A percentile compares a stretch with the other conserved stretches of the same genome.
phyloP scores from a whole-genome alignment of 2,329 filamentous ascomycete species.

The Zymoseptoria tritici region DNA sequence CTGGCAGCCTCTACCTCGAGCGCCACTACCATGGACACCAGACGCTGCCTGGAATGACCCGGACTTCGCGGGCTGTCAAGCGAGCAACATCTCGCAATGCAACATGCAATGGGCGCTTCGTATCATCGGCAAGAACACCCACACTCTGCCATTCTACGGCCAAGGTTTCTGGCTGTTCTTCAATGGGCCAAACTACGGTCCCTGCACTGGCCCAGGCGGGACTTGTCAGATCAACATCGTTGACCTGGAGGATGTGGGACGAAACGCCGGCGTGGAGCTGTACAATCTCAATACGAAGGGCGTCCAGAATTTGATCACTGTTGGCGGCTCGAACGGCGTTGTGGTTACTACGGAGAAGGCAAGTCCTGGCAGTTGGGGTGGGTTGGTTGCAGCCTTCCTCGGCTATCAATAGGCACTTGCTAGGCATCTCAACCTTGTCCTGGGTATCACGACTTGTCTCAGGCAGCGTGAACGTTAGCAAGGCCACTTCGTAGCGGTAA shows the following conservation, averaged over 20 bases:
- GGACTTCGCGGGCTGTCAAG: constrained; percentile 21
- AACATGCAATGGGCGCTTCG: constrained; percentile 28
- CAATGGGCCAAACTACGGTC: constrained; percentile 23
- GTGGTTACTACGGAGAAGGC: constrained; percentile 11
- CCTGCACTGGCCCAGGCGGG: constrained; percentile 24
- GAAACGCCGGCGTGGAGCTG: constrained; percentile 11
- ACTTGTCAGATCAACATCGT: constrained; percentile 33
- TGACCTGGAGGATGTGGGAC: constrained; percentile 9
- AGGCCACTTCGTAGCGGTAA: neutral
- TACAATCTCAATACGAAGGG: constrained; percentile 21
- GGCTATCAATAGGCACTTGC: constrained; percentile 5
- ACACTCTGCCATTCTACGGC: constrained; percentile 33
- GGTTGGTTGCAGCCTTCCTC: constrained; percentile 18
- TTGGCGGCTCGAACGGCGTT: constrained; percentile 10
- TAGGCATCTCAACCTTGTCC: neutral
- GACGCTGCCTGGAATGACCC: constrained; percentile 28
- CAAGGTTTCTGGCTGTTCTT: constrained; percentile 36
- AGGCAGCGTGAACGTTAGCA: neutral
- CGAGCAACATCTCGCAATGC: constrained; percentile 23
- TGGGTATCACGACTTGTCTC: no score
- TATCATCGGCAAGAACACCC: constrained; percentile 23
- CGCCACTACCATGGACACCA: constrained; percentile 37
- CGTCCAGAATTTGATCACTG: constrained; percentile 18
- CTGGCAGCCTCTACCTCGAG: constrained; percentile 20
- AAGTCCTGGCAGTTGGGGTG: constrained; percentile 21